phyloP scores from a whole-genome alignment of 2,329 filamentous ascomycete genomes.

The Hypocreales sp. region DNA sequence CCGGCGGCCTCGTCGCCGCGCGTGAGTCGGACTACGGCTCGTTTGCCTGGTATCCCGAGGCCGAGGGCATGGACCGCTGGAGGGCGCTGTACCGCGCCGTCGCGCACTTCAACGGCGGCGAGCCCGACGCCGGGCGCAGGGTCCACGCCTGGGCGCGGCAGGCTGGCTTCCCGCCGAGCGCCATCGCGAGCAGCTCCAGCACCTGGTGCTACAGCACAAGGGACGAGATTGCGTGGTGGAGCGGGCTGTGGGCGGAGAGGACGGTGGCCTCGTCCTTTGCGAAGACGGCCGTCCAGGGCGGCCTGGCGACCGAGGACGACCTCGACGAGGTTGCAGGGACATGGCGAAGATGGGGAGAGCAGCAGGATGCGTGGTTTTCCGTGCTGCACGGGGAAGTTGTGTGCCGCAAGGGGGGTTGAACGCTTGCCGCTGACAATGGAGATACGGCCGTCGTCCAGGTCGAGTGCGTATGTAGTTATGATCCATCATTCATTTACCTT shows the following conservation, averaged over 20 bases:
- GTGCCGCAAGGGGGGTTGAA: slow-evolving; percentile 4
- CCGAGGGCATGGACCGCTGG: slow-evolving; percentile 7
- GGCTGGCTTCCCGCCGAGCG: slow-evolving; percentile 5
- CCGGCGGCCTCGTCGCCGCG: slow-evolving; percentile 21
- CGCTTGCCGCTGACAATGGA: slow-evolving; percentile 15
- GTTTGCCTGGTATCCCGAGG: slow-evolving; percentile 9
- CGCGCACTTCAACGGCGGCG: slow-evolving; percentile 6
- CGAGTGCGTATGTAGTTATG: too few species aligned
- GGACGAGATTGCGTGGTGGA: slow-evolving; percentile 9
- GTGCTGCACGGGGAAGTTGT: slow-evolving; percentile 5
- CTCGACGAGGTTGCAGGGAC: slow-evolving; percentile 1
- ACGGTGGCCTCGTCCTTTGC: slow-evolving; percentile 8
- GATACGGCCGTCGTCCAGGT: too few species aligned
- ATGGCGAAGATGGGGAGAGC: slow-evolving; percentile 4
- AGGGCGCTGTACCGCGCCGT: slow-evolving; percentile 6
- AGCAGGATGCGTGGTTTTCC: slow-evolving; percentile 6
- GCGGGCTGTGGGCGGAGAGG: slow-evolving; percentile 8
- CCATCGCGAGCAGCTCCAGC: slow-evolving; percentile 5
- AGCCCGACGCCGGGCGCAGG: slow-evolving; percentile 9
- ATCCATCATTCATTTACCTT: too few species aligned
- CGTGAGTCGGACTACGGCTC: slow-evolving; percentile 10
- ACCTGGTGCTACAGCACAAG: slow-evolving; percentile 9
- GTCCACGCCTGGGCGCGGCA: slow-evolving; percentile 8
- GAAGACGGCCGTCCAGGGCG: slow-evolving; percentile 4
- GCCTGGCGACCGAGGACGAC: slow-evolving; percentile 8